Conservation (phyloP, 2,329 filamentous ascomycete genomes). For the Colletotrichum orbiculare region DNA sequence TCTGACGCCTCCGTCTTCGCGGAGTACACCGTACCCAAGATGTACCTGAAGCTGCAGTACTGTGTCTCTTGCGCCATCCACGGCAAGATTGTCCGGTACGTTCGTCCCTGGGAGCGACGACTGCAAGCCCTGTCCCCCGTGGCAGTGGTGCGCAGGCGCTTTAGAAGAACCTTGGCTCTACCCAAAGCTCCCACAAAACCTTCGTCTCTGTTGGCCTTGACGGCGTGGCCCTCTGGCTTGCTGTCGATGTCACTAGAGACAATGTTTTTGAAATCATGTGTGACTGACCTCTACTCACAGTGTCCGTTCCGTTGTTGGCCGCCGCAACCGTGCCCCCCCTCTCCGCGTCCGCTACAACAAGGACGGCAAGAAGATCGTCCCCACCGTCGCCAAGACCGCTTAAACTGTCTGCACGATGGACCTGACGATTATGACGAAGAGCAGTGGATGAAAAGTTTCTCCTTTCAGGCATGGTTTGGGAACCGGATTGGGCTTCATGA, state of each 20-base stretch:
- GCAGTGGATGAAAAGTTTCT: constrained; percentile 37
- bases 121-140: constrained; percentile 51
- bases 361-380: constrained; percentile 99
- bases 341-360: constrained; percentile 99
- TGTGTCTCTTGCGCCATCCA: constrained; percentile 99
- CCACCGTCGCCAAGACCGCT: constrained; percentile 76
- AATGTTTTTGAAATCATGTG: constrained; percentile 18
- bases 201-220: background rate
- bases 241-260: constrained; percentile 1
- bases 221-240: background rate
- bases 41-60: constrained; percentile 99
- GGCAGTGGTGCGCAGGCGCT: constrained; percentile 55
- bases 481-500: constrained; percentile 36
- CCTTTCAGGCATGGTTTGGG: constrained; percentile 38
- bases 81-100: constrained; percentile 99
- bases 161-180: constrained; percentile 72
- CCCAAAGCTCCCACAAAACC: constrained; percentile 39
- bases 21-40: constrained; percentile 99
- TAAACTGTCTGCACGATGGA: constrained; percentile 9
- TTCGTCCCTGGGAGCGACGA: constrained; percentile 70
- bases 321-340: constrained; percentile 98
- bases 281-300: constrained; percentile 66
- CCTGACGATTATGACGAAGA: constrained; percentile 19
- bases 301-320: constrained; percentile 95
- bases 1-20: constrained; percentile 99